phyloP scores from a whole-genome alignment of 169 alveolate species.

The Plasmodium billcollinsi region DNA sequence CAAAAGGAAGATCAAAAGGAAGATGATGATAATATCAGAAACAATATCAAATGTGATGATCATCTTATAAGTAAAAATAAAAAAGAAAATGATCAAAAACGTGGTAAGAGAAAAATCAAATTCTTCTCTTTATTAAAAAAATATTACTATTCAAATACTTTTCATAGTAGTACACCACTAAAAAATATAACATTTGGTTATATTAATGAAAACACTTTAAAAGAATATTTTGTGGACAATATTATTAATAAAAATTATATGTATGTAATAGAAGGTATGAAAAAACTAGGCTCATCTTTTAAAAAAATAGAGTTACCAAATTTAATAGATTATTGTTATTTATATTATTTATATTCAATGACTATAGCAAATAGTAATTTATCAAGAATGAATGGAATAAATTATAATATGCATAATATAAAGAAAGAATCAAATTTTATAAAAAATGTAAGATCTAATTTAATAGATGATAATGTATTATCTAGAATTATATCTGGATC shows the following conservation, averaged over 20 bases:
- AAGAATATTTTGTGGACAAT: constrained; percentile 32
- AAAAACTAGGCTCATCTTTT: constrained; percentile 29
- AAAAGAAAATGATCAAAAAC: not conserved
- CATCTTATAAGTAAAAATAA: not conserved
- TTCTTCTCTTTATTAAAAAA: constrained; percentile 23
- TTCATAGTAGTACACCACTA: constrained; percentile 18
- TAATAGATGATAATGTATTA: constrained; percentile 35
- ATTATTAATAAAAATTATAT: constrained; percentile 6
- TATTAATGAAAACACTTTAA: constrained; percentile 19
- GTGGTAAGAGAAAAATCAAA: constrained; percentile 16
- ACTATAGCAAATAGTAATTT: constrained; percentile 53
- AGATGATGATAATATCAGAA: not conserved
- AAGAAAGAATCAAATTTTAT: constrained; percentile 13
- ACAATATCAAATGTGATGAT: not conserved
- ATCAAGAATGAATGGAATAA: constrained; percentile 53
- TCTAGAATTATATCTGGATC: constrained; percentile 59
- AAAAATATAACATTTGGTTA: constrained; percentile 48
- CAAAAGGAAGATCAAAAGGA: not conserved
- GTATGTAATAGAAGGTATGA: constrained; percentile 26
- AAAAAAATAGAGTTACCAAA: constrained; percentile 11
- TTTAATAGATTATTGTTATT: constrained; percentile 39
- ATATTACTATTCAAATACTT: constrained; percentile 17
- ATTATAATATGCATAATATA: constrained; percentile 36
- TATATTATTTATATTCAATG: constrained; percentile 50
- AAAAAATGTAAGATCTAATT: constrained; percentile 26